Percentiles rank a stretch among this genome's conserved stretches.
Evolutionary conservation across 176 grass and related monocot species (phyloP).

Genomic region (Ensete glaucum): DNA sequence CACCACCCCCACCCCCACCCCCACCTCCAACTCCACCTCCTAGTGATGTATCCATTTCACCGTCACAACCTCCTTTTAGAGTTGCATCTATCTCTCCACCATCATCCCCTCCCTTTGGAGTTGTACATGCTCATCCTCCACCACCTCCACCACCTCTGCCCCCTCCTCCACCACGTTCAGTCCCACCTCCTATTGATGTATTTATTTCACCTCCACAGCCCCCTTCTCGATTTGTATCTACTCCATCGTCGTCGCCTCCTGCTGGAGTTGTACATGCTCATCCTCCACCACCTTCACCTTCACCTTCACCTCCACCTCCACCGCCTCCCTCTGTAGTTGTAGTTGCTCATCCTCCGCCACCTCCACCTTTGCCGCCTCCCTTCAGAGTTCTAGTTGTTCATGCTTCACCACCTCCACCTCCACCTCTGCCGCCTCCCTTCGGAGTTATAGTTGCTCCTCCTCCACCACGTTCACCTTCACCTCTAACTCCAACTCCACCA

Average conservation of each 20-base stretch:
- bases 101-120: not conserved
- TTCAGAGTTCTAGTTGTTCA: not conserved
- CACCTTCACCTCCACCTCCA: not conserved
- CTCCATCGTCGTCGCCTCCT: not conserved
- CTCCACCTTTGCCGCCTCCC: not conserved
- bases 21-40: not conserved
- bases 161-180: not conserved
- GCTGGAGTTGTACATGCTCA: not conserved
- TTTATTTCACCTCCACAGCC: not conserved
- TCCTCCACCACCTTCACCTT: not conserved
- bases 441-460: not conserved
- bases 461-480: not conserved
- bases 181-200: not conserved
- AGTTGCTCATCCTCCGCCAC: not conserved
- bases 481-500: not conserved
- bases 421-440: not conserved
- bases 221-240: not conserved
- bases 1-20: not conserved
- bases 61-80: not conserved
- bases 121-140: not conserved
- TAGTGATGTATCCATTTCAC: not conserved
- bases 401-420: not conserved
- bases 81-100: not conserved
- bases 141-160: not conserved
- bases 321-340: not conserved